These are phyloP conservation scores for Excoecaria agallocha DNA, from an alignment of 345 rosid genomes.

Conservation along the genomic window DNA sequence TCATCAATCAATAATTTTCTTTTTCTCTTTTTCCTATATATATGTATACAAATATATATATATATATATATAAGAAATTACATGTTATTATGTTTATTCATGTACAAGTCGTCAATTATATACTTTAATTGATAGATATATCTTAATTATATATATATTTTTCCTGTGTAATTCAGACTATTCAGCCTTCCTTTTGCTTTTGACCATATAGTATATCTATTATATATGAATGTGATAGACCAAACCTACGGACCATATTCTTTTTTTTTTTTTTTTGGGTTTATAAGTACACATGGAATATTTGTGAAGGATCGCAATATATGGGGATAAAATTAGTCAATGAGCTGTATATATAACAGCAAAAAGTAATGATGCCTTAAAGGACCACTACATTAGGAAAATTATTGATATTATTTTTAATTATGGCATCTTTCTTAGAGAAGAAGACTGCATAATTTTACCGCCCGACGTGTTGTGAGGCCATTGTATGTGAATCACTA, in stretches of 20 bases:
- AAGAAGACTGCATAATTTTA: too few relatives aligned
- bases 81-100: background rate
- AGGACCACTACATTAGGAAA: conserved; percentile 1
- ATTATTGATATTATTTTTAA: background rate
- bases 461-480: too few relatives aligned
- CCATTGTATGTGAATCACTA: too few relatives aligned
- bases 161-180: background rate
- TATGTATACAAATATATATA: background rate
- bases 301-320: background rate
- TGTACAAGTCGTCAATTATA: background rate
- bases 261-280: background rate
- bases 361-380: conserved; percentile 4
- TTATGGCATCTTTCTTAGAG: too few relatives aligned
- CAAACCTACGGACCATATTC: background rate
- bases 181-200: background rate
- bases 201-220: background rate
- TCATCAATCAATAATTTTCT: conserved; percentile 33
- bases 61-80: background rate
- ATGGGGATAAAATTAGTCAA: background rate
- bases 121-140: background rate
- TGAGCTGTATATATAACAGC: background rate
- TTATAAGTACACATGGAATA: background rate
- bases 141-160: too few relatives aligned
- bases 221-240: too few relatives aligned
- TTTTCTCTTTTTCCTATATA: background rate